Percentiles rank a stretch among this genome's conserved stretches.
These are phyloP conservation scores for Betula pendula DNA, from an alignment of 306 rosid species.

Conservation along the genomic window DNA sequence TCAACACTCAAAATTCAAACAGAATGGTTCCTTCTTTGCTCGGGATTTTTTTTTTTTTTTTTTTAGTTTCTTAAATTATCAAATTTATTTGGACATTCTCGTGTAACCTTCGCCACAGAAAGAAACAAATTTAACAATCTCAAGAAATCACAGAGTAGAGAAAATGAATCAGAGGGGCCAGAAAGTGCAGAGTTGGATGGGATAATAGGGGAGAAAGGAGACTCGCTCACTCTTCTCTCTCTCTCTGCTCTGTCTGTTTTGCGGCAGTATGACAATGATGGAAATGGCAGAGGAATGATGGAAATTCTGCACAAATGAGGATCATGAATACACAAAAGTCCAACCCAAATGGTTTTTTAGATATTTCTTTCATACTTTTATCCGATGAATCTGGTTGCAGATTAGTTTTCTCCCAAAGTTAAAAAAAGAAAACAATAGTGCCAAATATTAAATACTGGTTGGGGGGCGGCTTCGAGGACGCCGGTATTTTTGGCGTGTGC, in stretches of 20 bases:
- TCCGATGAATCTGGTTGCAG: neutral
- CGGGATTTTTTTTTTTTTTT: too few species aligned
- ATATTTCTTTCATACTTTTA: too few species aligned
- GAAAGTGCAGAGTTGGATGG: neutral
- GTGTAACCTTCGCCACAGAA: neutral
- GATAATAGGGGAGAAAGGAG: too few species aligned
- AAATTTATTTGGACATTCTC: conserved; percentile 1
- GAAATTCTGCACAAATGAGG: conserved; percentile 59
- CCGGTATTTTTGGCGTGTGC: conserved; percentile 66
- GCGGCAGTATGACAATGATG: conserved; percentile 36
- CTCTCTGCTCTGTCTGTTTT: neutral
- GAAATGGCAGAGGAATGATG: conserved; percentile 38
- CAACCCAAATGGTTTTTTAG: conserved; percentile 15
- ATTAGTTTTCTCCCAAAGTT: neutral
- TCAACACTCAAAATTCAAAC: too few species aligned
- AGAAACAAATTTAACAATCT: neutral
- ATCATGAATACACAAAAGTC: conserved; percentile 48
- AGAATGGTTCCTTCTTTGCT: too few species aligned
- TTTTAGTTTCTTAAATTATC: too few species aligned
- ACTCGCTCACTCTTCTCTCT: too few species aligned
- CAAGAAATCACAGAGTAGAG: neutral
- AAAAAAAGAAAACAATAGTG: neutral
- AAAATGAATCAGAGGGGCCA: too few species aligned
- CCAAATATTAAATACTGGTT: conserved; percentile 19
- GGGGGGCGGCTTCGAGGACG: conserved; percentile 62